Conservation (phyloP, 1,284 basidiomycete species). For the Pseudozyma tsukubaensis region DNA sequence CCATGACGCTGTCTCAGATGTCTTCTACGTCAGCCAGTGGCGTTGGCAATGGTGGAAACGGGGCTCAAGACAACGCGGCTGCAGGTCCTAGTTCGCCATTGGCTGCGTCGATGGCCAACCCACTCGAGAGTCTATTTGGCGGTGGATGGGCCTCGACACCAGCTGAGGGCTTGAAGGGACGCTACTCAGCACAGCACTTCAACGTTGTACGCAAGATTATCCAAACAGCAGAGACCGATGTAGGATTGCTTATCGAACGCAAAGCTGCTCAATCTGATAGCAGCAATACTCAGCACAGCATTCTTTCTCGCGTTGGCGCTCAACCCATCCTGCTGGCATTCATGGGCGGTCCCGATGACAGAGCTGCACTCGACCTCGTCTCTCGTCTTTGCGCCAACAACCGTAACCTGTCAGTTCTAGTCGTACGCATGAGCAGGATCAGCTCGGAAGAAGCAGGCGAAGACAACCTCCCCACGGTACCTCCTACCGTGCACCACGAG, state of each 20-base stretch:
- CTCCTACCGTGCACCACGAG: constrained; percentile 59
- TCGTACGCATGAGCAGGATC: constrained; percentile 49
- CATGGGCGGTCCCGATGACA: constrained; percentile 91
- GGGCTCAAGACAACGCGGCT: neutral
- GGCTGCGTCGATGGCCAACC: constrained; percentile 48
- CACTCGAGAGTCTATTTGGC: constrained; percentile 57
- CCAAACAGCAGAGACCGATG: constrained; percentile 71
- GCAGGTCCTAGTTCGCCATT: constrained; percentile 31
- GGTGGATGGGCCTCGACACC: constrained; percentile 33
- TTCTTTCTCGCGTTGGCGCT: constrained; percentile 50
- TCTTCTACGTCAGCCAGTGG: neutral
- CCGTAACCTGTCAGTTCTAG: constrained; percentile 40
- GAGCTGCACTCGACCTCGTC: constrained; percentile 75
- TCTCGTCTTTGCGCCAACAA: constrained; percentile 51
- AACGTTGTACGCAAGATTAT: constrained; percentile 84
- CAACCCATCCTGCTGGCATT: constrained; percentile 82
- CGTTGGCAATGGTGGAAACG: constrained; percentile 5
- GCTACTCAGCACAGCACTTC: constrained; percentile 69
- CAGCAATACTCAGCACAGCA: constrained; percentile 1
- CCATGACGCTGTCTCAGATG: constrained; percentile 74
- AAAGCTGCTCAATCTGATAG: constrained; percentile 69
- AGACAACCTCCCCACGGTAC: constrained; percentile 41
- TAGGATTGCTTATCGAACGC: constrained; percentile 84
- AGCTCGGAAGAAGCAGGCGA: constrained; percentile 49
- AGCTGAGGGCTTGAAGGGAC: constrained; percentile 22